Evolutionary conservation across 176 grass and related monocot genomes (phyloP).

Genomic region (Rhipidocladum racemiflorum): DNA sequence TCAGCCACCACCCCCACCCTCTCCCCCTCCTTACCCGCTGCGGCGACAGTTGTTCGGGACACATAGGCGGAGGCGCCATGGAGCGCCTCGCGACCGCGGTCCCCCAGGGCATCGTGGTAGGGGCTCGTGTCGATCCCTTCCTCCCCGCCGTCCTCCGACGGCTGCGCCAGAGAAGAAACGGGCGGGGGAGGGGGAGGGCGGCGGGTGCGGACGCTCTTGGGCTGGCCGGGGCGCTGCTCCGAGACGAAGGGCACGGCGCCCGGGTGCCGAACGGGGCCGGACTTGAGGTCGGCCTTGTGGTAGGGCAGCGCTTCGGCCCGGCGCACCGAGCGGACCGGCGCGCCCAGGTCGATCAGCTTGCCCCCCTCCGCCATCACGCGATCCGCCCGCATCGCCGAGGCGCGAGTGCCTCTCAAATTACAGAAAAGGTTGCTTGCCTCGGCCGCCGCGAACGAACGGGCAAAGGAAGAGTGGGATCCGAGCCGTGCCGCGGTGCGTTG

Average conservation of each 20-base stretch:
- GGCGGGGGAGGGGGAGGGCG: slow-evolving; percentile 18
- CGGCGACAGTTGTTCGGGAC: neutral
- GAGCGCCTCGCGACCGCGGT: neutral
- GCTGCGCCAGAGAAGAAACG: neutral
- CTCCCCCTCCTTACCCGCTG: slow-evolving; percentile 12
- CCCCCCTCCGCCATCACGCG: slow-evolving; percentile 36
- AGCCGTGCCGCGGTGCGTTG: neutral
- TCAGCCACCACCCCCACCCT: neutral
- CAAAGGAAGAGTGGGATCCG: slow-evolving; percentile 21
- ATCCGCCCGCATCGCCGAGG: slow-evolving; percentile 22
- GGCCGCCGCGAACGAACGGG: slow-evolving; percentile 30
- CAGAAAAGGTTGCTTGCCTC: neutral
- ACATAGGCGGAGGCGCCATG: neutral
- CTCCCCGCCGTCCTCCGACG: slow-evolving; percentile 14
- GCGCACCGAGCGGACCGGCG: slow-evolving; percentile 45
- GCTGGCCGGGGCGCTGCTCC: slow-evolving; percentile 82
- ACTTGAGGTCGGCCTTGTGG: slow-evolving; percentile 54
- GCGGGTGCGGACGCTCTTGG: slow-evolving; percentile 57
- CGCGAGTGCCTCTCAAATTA: neutral
- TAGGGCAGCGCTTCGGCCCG: slow-evolving; percentile 29
- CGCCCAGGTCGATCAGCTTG: slow-evolving; percentile 69
- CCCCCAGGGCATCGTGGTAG: slow-evolving; percentile 33
- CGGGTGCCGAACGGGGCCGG: slow-evolving; percentile 66
- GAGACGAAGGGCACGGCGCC: slow-evolving; percentile 81
- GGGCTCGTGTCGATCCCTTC: slow-evolving; percentile 18